These are phyloP conservation scores for Neurospora sp. DNA, from an alignment of 495 filamentous ascomycete genomes.

Conservation along the genomic window DNA sequence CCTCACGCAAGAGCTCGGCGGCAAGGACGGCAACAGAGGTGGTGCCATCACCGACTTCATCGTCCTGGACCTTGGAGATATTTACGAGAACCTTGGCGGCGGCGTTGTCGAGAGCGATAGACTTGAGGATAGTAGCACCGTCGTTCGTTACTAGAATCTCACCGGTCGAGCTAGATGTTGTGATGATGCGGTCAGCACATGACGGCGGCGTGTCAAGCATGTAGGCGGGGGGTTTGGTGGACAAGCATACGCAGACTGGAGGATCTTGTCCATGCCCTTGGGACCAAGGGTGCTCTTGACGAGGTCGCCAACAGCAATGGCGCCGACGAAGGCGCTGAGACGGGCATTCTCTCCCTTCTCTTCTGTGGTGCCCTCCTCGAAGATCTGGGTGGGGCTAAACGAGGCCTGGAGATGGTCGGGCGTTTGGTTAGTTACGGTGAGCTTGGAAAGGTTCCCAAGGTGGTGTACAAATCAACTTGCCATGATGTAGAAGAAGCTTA, in stretches of 20 bases:
- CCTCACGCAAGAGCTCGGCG: constrained; percentile 89
- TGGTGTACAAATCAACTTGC: neutral
- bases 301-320: constrained; percentile 92
- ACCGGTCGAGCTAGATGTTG: constrained; percentile 64
- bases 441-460: neutral
- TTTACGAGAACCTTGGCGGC: constrained; percentile 96
- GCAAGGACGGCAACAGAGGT: constrained; percentile 79
- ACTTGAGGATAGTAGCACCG: constrained; percentile 94
- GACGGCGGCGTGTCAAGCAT: neutral
- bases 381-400: constrained; percentile 92
- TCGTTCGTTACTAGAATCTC: constrained; percentile 98
- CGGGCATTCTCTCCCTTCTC: constrained; percentile 99
- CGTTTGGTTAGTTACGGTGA: neutral
- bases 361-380: constrained; percentile 91
- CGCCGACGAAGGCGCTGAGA: constrained; percentile 91
- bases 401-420: constrained; percentile 28
- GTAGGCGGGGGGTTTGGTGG: neutral
- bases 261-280: constrained; percentile 99
- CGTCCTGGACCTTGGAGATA: constrained; percentile 98
- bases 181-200: constrained; percentile 15
- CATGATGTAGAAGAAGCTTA: neutral
- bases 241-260: constrained; percentile 79
- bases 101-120: constrained; percentile 97
- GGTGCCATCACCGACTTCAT: constrained; percentile 95
- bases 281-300: constrained; percentile 96